Evolutionary conservation across 257 asterid genomes (phyloP).

Genomic region (Eucommia ulmoides): DNA sequence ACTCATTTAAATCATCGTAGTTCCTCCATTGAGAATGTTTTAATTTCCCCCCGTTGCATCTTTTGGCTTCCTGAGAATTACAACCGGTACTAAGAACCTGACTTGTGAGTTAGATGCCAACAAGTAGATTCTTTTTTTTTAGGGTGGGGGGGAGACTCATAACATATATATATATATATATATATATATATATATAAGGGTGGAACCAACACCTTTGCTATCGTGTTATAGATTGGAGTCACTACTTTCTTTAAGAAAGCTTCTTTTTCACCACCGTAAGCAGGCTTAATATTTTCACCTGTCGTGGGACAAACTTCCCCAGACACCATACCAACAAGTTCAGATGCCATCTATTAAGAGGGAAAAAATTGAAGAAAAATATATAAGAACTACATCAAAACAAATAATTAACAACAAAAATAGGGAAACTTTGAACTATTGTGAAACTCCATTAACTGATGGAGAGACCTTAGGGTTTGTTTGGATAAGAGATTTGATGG

Average conservation of each 20-base stretch:
- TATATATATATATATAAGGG: conserved; percentile 3
- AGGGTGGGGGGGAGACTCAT: neutral
- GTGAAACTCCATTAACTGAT: too few relatives aligned
- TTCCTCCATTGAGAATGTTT: conserved; percentile 92
- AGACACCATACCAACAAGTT: conserved; percentile 81
- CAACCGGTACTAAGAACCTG: too few relatives aligned
- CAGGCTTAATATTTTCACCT: conserved; percentile 88
- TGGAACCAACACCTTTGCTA: conserved; percentile 46
- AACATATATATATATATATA: too few relatives aligned
- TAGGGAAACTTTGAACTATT: too few relatives aligned
- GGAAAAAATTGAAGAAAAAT: neutral
- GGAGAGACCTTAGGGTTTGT: too few relatives aligned
- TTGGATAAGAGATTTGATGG: too few relatives aligned
- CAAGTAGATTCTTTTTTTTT: too few relatives aligned
- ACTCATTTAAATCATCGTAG: conserved; percentile 91
- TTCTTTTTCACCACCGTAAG: conserved; percentile 89
- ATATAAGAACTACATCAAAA: too few relatives aligned
- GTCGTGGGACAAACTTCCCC: conserved; percentile 93
- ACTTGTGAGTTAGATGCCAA: too few relatives aligned
- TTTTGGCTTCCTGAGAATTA: conserved; percentile 87
- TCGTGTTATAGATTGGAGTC: conserved; percentile 70
- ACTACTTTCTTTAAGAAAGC: conserved; percentile 80
- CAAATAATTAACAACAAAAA: too few relatives aligned
- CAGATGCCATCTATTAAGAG: conserved; percentile 73
- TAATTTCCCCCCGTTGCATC: conserved; percentile 44